phyloP scores from a whole-genome alignment of 768 basidiomycete genomes.

The Termitomyces eurrhizus region DNA sequence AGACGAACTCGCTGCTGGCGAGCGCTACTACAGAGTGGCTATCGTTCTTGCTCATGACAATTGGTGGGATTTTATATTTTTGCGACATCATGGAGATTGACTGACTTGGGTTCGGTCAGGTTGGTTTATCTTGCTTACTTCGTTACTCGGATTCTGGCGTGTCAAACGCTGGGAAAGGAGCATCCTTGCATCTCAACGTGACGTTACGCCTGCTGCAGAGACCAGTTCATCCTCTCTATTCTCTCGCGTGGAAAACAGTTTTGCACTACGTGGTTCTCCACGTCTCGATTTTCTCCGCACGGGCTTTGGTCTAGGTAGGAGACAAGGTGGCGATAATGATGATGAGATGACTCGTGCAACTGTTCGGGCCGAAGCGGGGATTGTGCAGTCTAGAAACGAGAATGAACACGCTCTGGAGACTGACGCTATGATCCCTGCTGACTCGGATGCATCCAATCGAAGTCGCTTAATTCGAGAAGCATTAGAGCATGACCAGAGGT shows the following conservation, averaged over 20 bases:
- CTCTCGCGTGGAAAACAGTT: conserved; percentile 35
- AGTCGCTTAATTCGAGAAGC: conserved; percentile 41
- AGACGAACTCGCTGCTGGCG: conserved; percentile 37
- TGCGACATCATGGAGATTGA: not conserved
- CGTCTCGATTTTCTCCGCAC: conserved; percentile 39
- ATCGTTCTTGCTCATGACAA: conserved; percentile 91
- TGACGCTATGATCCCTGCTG: conserved; percentile 37
- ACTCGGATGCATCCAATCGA: conserved; percentile 38
- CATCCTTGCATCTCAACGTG: conserved; percentile 57
- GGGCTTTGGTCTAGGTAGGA: conserved; percentile 38
- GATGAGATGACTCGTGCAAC: conserved; percentile 22
- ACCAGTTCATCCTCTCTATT: conserved; percentile 20
- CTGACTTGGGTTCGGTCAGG: conserved; percentile 31
- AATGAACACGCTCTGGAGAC: conserved; percentile 26
- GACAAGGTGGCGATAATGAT: conserved; percentile 22
- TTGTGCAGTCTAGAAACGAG: conserved; percentile 11
- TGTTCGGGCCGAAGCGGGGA: conserved; percentile 28
- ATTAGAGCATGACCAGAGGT: conserved; percentile 48
- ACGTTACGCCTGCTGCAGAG: conserved; percentile 21
- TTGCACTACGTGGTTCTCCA: conserved; percentile 36
- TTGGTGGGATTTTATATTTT: conserved; percentile 42
- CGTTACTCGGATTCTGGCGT: conserved; percentile 86
- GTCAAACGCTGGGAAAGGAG: conserved; percentile 87
- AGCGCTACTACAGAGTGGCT: conserved; percentile 89
- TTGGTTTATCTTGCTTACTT: conserved; percentile 87